Base-by-base conservation (phyloP, 1,284 basidiomycete genomes). In the Ganoderma lingzhi region DNA sequence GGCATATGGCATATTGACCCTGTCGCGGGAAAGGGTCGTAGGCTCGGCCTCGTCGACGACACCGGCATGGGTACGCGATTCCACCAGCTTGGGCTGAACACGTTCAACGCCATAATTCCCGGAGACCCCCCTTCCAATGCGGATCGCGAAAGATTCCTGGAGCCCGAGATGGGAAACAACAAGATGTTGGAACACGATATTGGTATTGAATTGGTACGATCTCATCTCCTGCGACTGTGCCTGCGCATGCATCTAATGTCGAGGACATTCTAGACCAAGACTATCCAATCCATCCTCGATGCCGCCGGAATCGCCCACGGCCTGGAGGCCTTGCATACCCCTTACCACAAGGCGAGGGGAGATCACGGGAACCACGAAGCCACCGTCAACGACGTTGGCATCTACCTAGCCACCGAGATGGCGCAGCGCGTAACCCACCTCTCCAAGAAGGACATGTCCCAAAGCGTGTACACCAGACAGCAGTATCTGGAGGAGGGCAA, bases 21-120 rank as follows among this genome's bases (percentile, higher is more conserved):
- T 17, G 42, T 17, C 6, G 15, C 42, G 15, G 42, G 42, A 17
- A 44, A 44, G 42, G 42, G 15, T 2, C 42, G 42, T 1, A 44
- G 42, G 3, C 15, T 44, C 42, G 17, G 42, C 17, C 45, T 48
- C 8, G 45, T 48, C 45, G 45, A 48, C 45, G 45, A 48, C 45
- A 48, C 45, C 8, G 45, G 45, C 45, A 48, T 48, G 45, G 45
- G 45, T 23, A 48, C 45, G n/a, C 45, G 45, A 48, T 48, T 48
- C 45, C 45, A 48, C 9, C 45, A 48, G 45, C 45, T 48, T 48
- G 45, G 42, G 42, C 17, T 44, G 42, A 44, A 44, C 42, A 44
- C 42, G 4, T 44, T 44, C 42, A 44, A 44, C 42, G 17, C 5
- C 42, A 44, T 44, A 5, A 6, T 44, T 17, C 42, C 42, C 4